Evolutionary conservation across 441 rosid genomes (phyloP).

Genomic region (Pelargonium myrrhifolium): DNA sequence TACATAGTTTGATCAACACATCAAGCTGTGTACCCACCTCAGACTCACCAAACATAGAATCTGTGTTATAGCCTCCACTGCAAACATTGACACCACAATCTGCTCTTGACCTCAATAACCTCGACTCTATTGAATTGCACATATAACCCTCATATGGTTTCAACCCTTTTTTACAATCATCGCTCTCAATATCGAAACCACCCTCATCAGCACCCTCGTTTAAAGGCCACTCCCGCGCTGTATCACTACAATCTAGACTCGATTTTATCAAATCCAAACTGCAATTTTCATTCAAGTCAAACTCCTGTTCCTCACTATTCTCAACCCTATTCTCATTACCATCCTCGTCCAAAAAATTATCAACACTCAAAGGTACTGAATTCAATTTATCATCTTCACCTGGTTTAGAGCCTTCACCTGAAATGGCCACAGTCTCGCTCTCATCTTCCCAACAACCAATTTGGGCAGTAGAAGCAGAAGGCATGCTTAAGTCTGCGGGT

Average conservation of each 20-base stretch:
- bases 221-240: not conserved
- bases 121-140: constrained; percentile 62
- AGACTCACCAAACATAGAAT: constrained; percentile 22
- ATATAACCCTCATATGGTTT: constrained; percentile 41
- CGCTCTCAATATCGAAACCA: constrained; percentile 6
- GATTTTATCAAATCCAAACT: constrained; percentile 65
- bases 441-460: not conserved
- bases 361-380: not conserved
- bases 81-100: constrained; percentile 16
- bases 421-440: not conserved
- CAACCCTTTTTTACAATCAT: constrained; percentile 19
- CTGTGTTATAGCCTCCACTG: constrained; percentile 3
- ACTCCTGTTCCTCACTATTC: not conserved
- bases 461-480: not conserved
- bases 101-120: constrained; percentile 33
- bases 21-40: constrained; percentile 46
- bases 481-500: not conserved
- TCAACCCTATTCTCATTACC: not conserved
- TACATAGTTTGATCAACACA: constrained; percentile 48
- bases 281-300: constrained; percentile 20
- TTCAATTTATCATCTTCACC: not conserved
- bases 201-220: not conserved
- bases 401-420: not conserved
- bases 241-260: constrained; percentile 40
- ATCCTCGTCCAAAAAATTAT: not conserved